Percentiles rank a stretch among this genome's conserved stretches.
These are phyloP conservation scores for Phialophora tarda DNA, from an alignment of 2,329 filamentous ascomycete species.

Conservation along the genomic window DNA sequence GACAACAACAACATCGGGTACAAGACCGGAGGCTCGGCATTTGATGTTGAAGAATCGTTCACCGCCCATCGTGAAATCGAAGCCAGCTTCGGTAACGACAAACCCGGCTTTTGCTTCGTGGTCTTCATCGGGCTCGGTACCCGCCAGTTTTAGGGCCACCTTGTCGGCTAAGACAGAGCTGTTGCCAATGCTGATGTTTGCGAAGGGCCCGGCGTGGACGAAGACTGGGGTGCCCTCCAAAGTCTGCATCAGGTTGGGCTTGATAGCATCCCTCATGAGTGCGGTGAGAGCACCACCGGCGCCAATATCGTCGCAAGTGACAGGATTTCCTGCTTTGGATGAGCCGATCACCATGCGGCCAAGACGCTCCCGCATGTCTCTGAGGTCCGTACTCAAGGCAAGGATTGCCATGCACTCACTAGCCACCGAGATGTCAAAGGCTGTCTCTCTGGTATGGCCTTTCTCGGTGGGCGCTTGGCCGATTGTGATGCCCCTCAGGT, in stretches of 20 bases:
- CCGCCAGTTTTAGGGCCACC: slow-evolving; percentile 91
- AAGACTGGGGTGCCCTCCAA: slow-evolving; percentile 96
- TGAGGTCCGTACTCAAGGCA: slow-evolving; percentile 83
- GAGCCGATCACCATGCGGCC: slow-evolving; percentile 95
- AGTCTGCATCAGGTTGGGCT: slow-evolving; percentile 98
- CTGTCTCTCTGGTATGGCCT: slow-evolving; percentile 83
- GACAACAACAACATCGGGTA: slow-evolving; percentile 91
- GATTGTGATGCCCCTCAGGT: slow-evolving; percentile 86
- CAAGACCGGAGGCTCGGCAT: slow-evolving; percentile 89
- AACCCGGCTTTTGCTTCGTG: slow-evolving; percentile 83
- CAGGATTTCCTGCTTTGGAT: slow-evolving; percentile 81
- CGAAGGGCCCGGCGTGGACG: slow-evolving; percentile 95
- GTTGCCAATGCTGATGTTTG: slow-evolving; percentile 97
- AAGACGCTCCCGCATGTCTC: slow-evolving; percentile 89
- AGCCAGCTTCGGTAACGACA: slow-evolving; percentile 94
- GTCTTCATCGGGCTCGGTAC: slow-evolving; percentile 90
- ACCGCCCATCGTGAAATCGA: slow-evolving; percentile 99
- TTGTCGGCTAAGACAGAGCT: slow-evolving; percentile 95
- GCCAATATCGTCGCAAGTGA: slow-evolving; percentile 95
- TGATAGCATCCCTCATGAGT: slow-evolving; percentile 97
- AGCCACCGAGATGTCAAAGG: slow-evolving; percentile 96
- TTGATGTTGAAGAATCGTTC: slow-evolving; percentile 99
- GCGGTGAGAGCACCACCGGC: slow-evolving; percentile 90
- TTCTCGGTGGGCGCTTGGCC: slow-evolving; percentile 90
- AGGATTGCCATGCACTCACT: slow-evolving; percentile 99